Evolutionary conservation across 139 green algal species (phyloP).

Genomic region (Dunaliella sp.): DNA sequence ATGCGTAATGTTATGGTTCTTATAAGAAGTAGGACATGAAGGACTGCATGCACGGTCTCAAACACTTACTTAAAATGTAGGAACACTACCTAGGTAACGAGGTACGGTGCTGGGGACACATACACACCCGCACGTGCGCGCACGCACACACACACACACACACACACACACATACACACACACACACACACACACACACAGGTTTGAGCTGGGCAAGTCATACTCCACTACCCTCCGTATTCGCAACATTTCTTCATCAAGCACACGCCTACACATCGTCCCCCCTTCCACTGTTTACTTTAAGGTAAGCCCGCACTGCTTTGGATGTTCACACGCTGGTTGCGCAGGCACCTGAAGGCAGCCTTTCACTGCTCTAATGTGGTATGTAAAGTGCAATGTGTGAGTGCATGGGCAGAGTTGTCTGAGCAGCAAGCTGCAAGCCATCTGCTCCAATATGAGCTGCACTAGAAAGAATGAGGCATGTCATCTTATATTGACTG

Average conservation of each 20-base stretch:
- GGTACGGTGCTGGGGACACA: too few relatives aligned
- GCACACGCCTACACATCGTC: slow-evolving; percentile 38
- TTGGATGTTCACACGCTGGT: too few relatives aligned
- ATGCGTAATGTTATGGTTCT: not conserved
- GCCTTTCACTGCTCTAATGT: too few relatives aligned
- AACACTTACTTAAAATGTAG: not conserved
- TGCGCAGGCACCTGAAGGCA: too few relatives aligned
- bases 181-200: slow-evolving; percentile 31
- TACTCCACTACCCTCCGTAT: slow-evolving; percentile 34
- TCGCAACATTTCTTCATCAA: slow-evolving; percentile 20
- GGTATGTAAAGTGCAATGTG: not conserved
- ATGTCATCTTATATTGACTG: too few relatives aligned
- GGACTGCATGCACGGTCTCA: not conserved
- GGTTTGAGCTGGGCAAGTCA: slow-evolving; percentile 40
- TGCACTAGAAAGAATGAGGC: too few relatives aligned
- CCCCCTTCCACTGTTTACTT: slow-evolving; percentile 42
- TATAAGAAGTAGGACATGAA: not conserved
- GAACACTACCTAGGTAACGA: not conserved
- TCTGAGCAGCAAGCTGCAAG: too few relatives aligned
- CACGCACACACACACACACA: not conserved
- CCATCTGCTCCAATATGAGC: too few relatives aligned
- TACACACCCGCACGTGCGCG: not conserved
- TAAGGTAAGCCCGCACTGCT: slow-evolving; percentile 21
- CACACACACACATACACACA: not conserved
- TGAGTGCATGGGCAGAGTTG: not conserved